These are phyloP conservation scores for Candida yuanshanica DNA, from an alignment of 805 yeast genomes.

Conservation along the genomic window DNA sequence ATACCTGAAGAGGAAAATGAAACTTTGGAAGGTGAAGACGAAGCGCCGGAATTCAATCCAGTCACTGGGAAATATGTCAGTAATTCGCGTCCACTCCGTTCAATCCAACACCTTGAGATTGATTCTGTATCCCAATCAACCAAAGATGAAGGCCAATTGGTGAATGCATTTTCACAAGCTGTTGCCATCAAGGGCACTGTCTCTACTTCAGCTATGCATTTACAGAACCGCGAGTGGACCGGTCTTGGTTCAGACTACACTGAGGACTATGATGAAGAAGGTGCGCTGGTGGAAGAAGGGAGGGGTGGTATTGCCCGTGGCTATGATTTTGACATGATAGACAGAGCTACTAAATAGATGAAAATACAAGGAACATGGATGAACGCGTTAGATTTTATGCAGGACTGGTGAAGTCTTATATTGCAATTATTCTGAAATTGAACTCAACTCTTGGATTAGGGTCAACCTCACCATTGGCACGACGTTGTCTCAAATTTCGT, in stretches of 20 bases:
- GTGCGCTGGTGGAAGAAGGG: slow-evolving; percentile 81
- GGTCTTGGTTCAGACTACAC: slow-evolving; percentile 86
- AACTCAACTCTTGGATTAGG: slow-evolving; percentile 11
- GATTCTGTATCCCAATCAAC: slow-evolving; percentile 32
- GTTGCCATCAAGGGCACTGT: slow-evolving; percentile 71
- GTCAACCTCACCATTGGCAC: slow-evolving; percentile 3
- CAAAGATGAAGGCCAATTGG: slow-evolving; percentile 37
- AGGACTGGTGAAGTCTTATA: no score
- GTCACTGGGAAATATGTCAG: slow-evolving; percentile 75
- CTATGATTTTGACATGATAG: slow-evolving; percentile 42
- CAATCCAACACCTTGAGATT: slow-evolving; percentile 56
- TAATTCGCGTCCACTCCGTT: slow-evolving; percentile 72
- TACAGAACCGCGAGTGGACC: slow-evolving; percentile 75
- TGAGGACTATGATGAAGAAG: slow-evolving; percentile 40
- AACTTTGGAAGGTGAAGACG: slow-evolving; percentile 30
- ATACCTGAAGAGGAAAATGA: slow-evolving; percentile 13
- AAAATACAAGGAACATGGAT: no score
- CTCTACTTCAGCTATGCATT: slow-evolving; percentile 77
- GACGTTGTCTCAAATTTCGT: slow-evolving; percentile 11
- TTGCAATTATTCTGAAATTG: slow-evolving; percentile 17
- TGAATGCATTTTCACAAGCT: slow-evolving; percentile 49
- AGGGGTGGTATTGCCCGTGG: slow-evolving; percentile 87
- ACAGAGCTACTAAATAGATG: slow-evolving; percentile 1
- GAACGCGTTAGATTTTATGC: no score
- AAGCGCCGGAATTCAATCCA: slow-evolving; percentile 80